Conservation (phyloP, 257 asterid species). For the Salvia hispanica region DNA sequence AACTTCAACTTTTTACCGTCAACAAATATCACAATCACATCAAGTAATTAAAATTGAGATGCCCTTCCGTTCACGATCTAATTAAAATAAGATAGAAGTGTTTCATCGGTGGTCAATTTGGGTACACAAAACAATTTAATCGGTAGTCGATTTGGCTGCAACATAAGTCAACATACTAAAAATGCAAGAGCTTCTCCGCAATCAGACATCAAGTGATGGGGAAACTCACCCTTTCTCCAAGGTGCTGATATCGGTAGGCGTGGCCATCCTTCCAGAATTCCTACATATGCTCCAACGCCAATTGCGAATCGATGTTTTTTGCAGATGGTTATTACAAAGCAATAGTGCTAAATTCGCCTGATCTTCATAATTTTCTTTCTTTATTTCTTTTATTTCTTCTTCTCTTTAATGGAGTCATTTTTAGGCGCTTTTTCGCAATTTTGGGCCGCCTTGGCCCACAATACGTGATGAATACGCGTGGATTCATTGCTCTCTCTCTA, state of each 20-base stretch:
- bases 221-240: constrained; percentile 57
- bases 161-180: constrained; percentile 1
- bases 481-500: too few species aligned
- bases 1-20: constrained; percentile 11
- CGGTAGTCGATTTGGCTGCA: neutral
- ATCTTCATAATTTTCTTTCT: neutral
- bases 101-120: neutral
- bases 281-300: constrained; percentile 17
- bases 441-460: constrained; percentile 17
- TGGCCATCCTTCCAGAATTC: constrained; percentile 32
- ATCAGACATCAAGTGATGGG: neutral
- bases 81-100: neutral
- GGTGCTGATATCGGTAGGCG: constrained; percentile 63
- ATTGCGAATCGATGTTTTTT: neutral
- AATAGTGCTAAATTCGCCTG: neutral
- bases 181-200: neutral
- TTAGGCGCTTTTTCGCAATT: constrained; percentile 13
- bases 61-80: neutral
- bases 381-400: neutral
- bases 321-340: constrained; percentile 21
- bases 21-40: constrained; percentile 1
- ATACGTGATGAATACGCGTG: neutral
- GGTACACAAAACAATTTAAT: neutral
- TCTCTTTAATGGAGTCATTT: neutral
- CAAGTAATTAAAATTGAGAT: constrained; percentile 10